These are phyloP conservation scores for Sclerotinia spermophila DNA, from an alignment of 2,329 filamentous ascomycete species.

Conservation along the genomic window DNA sequence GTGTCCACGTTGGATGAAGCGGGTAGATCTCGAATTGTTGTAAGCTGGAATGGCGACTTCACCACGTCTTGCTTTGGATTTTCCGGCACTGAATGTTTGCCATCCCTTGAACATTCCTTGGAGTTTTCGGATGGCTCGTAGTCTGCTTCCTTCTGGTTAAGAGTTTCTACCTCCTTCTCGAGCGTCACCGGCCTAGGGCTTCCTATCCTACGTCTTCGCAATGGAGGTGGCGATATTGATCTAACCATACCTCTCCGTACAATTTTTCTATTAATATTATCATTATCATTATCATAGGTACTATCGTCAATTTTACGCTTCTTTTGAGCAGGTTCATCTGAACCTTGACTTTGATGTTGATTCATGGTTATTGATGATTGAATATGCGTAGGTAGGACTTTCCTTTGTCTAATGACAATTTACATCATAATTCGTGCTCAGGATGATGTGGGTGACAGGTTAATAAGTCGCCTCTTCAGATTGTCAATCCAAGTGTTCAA, in stretches of 20 bases:
- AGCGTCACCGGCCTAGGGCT: neutral
- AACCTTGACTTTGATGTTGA: constrained; percentile 8
- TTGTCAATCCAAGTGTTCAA: too few relatives aligned
- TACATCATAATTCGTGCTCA: neutral
- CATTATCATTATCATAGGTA: neutral
- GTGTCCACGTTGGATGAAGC: constrained; percentile 52
- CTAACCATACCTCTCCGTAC: constrained; percentile 20
- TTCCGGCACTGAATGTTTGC: neutral
- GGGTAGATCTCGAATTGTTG: constrained; percentile 52
- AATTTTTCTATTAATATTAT: neutral
- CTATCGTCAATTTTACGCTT: constrained; percentile 26
- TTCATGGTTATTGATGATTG: constrained; percentile 24
- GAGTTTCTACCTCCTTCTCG: neutral
- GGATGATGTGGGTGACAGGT: too few relatives aligned
- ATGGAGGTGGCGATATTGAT: constrained; percentile 35
- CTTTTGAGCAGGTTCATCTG: constrained; percentile 30
- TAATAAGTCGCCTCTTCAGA: neutral
- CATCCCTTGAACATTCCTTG: neutral
- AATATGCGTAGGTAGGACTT: neutral
- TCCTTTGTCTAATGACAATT: neutral
- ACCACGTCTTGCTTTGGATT: constrained; percentile 20
- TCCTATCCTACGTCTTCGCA: constrained; percentile 16
- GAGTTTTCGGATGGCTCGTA: neutral
- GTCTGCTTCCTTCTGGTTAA: neutral
- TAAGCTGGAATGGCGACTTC: constrained; percentile 57